Conservation (phyloP, 805 yeast genomes). For the Sugiyamaella chiloensis region DNA sequence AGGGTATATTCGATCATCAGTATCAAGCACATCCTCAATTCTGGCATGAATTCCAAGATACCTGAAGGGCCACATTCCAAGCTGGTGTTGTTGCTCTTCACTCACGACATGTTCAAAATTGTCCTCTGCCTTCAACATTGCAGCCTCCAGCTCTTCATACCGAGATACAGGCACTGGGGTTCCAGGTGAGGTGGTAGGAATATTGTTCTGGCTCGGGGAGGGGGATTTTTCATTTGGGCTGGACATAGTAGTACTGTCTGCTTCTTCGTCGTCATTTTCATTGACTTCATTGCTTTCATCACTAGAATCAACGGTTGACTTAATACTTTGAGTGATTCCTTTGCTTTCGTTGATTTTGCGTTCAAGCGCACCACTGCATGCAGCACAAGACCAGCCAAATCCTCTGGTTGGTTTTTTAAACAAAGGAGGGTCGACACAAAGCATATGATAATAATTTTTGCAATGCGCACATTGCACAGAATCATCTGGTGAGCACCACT, state of each 20-base stretch:
- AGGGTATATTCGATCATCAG: conserved; percentile 76
- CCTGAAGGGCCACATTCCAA: conserved; percentile 63
- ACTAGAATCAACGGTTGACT: conserved; percentile 6
- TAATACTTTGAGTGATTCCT: conserved; percentile 15
- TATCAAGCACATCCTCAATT: conserved; percentile 72
- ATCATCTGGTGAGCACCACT: conserved; percentile 76
- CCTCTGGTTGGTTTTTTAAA: conserved; percentile 78
- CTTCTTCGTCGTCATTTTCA: not conserved
- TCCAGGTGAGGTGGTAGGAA: conserved; percentile 6
- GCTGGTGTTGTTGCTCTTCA: conserved; percentile 29
- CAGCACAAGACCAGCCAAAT: conserved; percentile 86
- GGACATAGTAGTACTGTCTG: not conserved
- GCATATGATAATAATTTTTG: conserved; percentile 65
- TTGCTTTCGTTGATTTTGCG: conserved; percentile 24
- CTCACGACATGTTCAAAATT: conserved; percentile 21
- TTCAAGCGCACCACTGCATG: conserved; percentile 47
- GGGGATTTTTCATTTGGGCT: not conserved
- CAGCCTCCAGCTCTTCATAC: conserved; percentile 28
- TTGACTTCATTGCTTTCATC: conserved; percentile 2
- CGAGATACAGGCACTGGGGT: conserved; percentile 11
- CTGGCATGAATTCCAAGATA: conserved; percentile 73
- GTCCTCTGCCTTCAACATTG: conserved; percentile 11
- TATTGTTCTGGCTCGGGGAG: not conserved
- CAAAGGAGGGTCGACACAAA: conserved; percentile 83
- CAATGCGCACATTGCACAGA: conserved; percentile 82